A percentile compares a stretch with the other conserved stretches of the same genome.
Conservation (phyloP, 495 filamentous ascomycete genomes). For the Xylaria cubensis region DNA sequence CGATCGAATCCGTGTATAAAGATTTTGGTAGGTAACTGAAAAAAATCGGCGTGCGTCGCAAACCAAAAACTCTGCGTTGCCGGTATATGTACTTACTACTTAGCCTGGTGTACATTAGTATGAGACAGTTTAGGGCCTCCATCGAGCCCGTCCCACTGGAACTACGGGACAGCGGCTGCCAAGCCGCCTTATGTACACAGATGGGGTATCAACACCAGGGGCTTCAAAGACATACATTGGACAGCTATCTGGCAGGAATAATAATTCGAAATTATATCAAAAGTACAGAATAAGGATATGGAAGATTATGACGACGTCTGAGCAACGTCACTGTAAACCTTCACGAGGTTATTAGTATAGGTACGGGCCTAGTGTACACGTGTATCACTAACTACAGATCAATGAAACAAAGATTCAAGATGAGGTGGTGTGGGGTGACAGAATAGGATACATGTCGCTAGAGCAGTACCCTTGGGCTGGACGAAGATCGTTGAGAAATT, state of each 20-base stretch:
- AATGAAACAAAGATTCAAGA: not conserved
- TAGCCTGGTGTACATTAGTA: no score
- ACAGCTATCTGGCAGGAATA: not conserved
- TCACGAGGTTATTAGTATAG: not conserved
- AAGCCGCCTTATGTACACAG: slow-evolving; percentile 17
- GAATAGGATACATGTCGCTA: not conserved
- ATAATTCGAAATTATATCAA: not conserved
- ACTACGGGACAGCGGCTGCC: slow-evolving; percentile 25
- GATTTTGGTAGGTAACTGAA: no score
- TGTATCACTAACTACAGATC: not conserved
- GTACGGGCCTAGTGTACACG: not conserved
- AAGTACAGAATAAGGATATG: not conserved
- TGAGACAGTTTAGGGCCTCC: not conserved
- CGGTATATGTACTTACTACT: not conserved
- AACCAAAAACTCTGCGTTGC: not conserved
- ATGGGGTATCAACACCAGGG: slow-evolving; percentile 3
- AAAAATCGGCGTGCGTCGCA: not conserved
- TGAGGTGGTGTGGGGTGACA: slow-evolving; percentile 10
- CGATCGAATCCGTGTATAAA: no score
- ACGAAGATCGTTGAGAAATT: slow-evolving; percentile 40
- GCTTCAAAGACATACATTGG: not conserved
- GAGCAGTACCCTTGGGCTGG: no score
- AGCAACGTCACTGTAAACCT: not conserved
- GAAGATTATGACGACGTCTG: not conserved
- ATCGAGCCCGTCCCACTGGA: slow-evolving; percentile 19